Evolutionary conservation across 305 asterid species (phyloP).

Genomic region (Monarda citriodora): DNA sequence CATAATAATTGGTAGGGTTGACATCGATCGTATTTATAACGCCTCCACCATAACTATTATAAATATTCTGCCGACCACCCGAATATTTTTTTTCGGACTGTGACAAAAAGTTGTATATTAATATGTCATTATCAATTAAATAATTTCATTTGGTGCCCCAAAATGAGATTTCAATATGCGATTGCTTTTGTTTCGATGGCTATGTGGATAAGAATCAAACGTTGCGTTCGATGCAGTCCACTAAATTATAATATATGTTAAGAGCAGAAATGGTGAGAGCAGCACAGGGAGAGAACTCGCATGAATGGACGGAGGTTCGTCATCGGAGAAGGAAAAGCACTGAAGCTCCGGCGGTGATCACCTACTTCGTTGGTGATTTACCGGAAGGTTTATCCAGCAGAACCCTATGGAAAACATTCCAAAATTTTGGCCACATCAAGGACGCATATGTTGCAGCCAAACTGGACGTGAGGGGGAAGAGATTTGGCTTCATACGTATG

Average conservation of each 20-base stretch:
- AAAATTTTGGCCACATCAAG: too few species aligned
- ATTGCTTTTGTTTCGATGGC: slow-evolving; percentile 5
- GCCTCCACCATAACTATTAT: not conserved
- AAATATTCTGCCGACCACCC: not conserved
- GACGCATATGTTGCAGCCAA: too few species aligned
- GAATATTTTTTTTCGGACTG: slow-evolving; percentile 1
- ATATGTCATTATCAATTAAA: not conserved
- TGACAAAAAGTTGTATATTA: slow-evolving; percentile 12
- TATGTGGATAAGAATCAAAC: slow-evolving; percentile 2
- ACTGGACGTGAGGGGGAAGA: too few species aligned
- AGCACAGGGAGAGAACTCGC: too few species aligned
- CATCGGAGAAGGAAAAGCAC: too few species aligned
- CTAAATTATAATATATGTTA: not conserved
- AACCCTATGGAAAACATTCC: too few species aligned
- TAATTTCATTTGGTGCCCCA: not conserved
- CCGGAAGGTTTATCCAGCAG: too few species aligned
- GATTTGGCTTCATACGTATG: too few species aligned
- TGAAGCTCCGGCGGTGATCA: too few species aligned
- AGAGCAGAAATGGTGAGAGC: too few species aligned
- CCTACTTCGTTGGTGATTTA: too few species aligned
- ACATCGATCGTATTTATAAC: slow-evolving; percentile 2
- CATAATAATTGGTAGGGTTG: not conserved
- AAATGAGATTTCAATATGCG: slow-evolving; percentile 1
- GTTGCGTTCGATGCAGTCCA: not conserved
- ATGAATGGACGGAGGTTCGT: too few species aligned